A percentile compares a stretch with the other conserved stretches of the same genome.
phyloP scores from a whole-genome alignment of 2,329 filamentous ascomycete species.

The Botryosphaeria agaves region DNA sequence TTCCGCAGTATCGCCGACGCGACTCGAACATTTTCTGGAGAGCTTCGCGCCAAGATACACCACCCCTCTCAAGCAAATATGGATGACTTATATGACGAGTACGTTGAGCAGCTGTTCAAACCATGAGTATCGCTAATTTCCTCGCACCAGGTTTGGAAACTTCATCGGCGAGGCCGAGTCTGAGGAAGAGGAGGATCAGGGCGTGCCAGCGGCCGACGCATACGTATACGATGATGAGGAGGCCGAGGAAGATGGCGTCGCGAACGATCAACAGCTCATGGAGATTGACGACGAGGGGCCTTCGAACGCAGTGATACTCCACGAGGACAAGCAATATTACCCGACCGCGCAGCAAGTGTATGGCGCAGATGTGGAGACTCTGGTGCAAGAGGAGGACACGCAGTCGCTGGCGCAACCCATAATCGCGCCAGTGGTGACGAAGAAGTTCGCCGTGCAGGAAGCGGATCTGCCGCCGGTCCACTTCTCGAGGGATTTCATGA shows the following conservation, averaged over 20 bases:
- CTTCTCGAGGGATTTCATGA: slow-evolving; percentile 83
- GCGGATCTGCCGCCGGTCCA: slow-evolving; percentile 74
- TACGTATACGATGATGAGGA: slow-evolving; percentile 63
- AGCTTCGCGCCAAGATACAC: too few relatives aligned
- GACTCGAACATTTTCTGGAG: too few relatives aligned
- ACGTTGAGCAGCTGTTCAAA: slow-evolving; percentile 7
- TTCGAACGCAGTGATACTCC: slow-evolving; percentile 91
- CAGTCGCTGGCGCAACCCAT: slow-evolving; percentile 87
- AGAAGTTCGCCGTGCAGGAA: slow-evolving; percentile 93
- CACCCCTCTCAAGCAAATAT: too few relatives aligned
- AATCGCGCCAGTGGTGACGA: slow-evolving; percentile 79
- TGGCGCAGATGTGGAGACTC: slow-evolving; percentile 80
- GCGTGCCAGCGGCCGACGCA: slow-evolving; percentile 58
- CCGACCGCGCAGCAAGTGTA: slow-evolving; percentile 95
- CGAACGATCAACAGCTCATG: slow-evolving; percentile 72
- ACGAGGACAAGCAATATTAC: slow-evolving; percentile 99
- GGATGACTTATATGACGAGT: slow-evolving; percentile 98
- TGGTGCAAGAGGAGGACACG: slow-evolving; percentile 94
- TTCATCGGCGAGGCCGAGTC: slow-evolving; percentile 92
- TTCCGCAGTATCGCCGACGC: too few relatives aligned
- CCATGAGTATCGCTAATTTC: slow-evolving; percentile 3
- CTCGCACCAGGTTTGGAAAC: slow-evolving; percentile 64
- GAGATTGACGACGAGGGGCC: slow-evolving; percentile 65
- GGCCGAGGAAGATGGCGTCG: slow-evolving; percentile 32
- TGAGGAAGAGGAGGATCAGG: slow-evolving; percentile 69